These are phyloP conservation scores for Populus deltoides DNA, from an alignment of 345 rosid species.

Conservation along the genomic window DNA sequence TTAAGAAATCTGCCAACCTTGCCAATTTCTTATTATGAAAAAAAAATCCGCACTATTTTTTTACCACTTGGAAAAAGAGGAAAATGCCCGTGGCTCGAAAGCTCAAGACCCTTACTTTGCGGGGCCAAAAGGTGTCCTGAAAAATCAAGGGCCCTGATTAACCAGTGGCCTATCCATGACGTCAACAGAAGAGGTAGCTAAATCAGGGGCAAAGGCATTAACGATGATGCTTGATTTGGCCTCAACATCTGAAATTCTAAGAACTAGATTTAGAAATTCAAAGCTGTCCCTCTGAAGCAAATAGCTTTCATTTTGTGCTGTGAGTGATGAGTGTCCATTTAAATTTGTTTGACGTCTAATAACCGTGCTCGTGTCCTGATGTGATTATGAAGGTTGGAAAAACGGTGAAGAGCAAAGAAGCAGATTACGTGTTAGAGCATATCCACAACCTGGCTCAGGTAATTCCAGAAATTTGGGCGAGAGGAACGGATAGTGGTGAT, in stretches of 20 bases:
- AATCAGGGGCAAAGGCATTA: background rate
- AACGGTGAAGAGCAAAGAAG: slow-evolving; percentile 50
- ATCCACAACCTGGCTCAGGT: slow-evolving; percentile 43
- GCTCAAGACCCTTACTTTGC: background rate
- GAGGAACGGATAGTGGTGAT: slow-evolving; percentile 28
- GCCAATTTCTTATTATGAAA: background rate
- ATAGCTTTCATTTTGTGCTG: background rate
- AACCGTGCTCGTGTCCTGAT: background rate
- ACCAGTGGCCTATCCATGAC: background rate
- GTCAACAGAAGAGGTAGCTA: too few species aligned
- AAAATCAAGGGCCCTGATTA: background rate
- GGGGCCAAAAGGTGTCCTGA: background rate
- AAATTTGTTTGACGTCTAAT: background rate
- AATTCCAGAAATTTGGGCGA: slow-evolving; percentile 69
- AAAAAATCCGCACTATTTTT: too few species aligned
- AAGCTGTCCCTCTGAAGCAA: background rate
- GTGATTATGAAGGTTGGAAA: slow-evolving; percentile 56
- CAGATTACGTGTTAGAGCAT: slow-evolving; percentile 61
- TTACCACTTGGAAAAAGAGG: background rate
- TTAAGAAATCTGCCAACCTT: background rate
- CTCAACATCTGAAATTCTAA: background rate
- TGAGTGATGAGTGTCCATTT: background rate
- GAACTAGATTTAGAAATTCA: background rate
- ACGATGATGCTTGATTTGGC: background rate
- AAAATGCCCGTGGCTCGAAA: background rate